Evolutionary conservation across 495 filamentous ascomycete species (phyloP), one percentile per base, ranked within the genome.

Genomic region (Margaritispora aquatica): DNA sequence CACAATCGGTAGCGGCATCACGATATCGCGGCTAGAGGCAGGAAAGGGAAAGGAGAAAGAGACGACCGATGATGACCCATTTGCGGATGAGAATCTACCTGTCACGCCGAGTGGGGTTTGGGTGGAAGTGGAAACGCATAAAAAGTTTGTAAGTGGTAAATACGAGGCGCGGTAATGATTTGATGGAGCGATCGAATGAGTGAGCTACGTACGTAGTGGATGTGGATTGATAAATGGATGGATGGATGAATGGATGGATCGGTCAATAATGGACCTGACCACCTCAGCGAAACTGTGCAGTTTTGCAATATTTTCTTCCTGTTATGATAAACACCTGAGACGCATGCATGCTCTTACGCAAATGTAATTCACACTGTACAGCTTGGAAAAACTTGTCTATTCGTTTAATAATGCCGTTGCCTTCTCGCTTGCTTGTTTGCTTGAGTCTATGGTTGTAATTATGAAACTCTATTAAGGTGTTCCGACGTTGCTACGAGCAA

Each of bases 91-190:
- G 21, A 55, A 52, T 19, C 47, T 61, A 36, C 51, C 54, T 13
- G 46, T 46, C 11, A 69, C 75, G 23, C 68, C 71, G 4, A 74
- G 73, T 17, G 72, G 74, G 26, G 76, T 69, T 48, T 97, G 93
- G 94, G 85, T 82, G 29, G 82, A 86, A 22, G 81, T 96, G 41
- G 81, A 82, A 21, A 80, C 84, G 0, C 75, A 82, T 54, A 87
- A 84, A 75, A 93, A 86, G 72, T 65, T 96, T 56, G 76, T 87
- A 23, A 88, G 84, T 67, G 92, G 92, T 47, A 92, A 88, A 73
- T 96, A 93, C 71, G 76, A 83, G 63, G 80, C 80, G 7, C 59
- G 50, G 26, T 21, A 59, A 44, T n/a, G 38, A 44, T 44, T 34
- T 34, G 29, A 34, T 34, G 29, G 5, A 5, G 29, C 29, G 5